phyloP scores from a whole-genome alignment of 2,329 filamentous ascomycete species.

The Ploettnerulaceae sp. region DNA sequence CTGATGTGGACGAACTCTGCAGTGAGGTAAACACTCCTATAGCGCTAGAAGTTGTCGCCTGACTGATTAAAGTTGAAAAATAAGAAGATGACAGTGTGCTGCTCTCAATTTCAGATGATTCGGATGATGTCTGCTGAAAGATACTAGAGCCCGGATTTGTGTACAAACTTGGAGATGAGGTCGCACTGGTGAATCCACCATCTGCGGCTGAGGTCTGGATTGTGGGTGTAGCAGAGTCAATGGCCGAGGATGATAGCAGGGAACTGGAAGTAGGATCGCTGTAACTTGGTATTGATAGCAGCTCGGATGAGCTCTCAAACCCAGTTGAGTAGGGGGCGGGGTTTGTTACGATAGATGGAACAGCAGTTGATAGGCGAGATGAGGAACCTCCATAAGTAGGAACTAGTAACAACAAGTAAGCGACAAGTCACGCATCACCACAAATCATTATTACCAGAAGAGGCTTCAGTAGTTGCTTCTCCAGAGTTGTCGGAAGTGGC shows the following conservation, averaged over 20 bases:
- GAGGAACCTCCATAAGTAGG: background rate
- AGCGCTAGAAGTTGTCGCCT: constrained; percentile 4
- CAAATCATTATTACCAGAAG: background rate
- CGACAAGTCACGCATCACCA: background rate
- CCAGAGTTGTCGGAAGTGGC: constrained; percentile 4
- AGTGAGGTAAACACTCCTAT: constrained; percentile 10
- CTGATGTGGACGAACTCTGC: background rate
- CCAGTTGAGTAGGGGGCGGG: background rate
- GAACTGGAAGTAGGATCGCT: background rate
- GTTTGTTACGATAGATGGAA: background rate
- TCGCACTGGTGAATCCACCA: constrained; percentile 7
- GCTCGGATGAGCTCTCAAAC: background rate
- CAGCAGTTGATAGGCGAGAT: background rate
- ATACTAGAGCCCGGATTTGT: constrained; percentile 2
- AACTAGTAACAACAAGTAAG: background rate
- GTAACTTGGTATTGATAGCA: background rate
- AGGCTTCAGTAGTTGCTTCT: background rate
- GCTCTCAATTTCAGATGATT: background rate
- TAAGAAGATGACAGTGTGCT: background rate
- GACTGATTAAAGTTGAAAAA: background rate
- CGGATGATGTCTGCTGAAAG: background rate
- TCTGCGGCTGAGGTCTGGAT: constrained; percentile 5
- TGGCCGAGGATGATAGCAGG: background rate
- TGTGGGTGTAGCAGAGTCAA: background rate
- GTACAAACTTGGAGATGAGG: constrained; percentile 7